Evolutionary conservation across 768 basidiomycete species (phyloP).

Genomic region (Rhizopogon vinicolor): DNA sequence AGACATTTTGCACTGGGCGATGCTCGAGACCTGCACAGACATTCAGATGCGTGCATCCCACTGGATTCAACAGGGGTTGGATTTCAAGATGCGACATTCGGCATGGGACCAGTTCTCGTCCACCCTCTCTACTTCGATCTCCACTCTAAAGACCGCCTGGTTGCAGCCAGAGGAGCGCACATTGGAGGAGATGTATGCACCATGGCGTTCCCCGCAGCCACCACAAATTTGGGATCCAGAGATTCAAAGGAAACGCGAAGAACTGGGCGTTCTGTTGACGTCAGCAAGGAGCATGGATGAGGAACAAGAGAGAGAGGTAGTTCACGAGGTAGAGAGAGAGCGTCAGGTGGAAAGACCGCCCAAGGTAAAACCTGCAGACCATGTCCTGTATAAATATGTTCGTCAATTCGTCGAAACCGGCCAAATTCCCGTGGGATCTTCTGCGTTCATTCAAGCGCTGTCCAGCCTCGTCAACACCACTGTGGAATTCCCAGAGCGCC

Average conservation of each 20-base stretch:
- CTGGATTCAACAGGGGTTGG: constrained; percentile 37
- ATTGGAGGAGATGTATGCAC: constrained; percentile 32
- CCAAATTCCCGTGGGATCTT: constrained; percentile 9
- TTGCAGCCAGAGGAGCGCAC: constrained; percentile 34
- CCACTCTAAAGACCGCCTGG: constrained; percentile 25
- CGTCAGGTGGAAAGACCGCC: constrained; percentile 33
- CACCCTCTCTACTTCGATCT: neutral
- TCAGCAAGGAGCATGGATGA: constrained; percentile 6
- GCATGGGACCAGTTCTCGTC: constrained; percentile 13
- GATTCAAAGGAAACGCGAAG: constrained; percentile 3
- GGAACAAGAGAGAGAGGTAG: constrained; percentile 32
- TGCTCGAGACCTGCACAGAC: constrained; percentile 38
- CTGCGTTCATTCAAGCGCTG: constrained; percentile 16
- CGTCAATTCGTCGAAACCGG: constrained; percentile 24
- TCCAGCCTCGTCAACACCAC: constrained; percentile 5
- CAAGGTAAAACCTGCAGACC: constrained; percentile 14
- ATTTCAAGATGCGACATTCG: constrained; percentile 12
- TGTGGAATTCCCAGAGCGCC: constrained; percentile 12
- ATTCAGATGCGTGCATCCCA: constrained; percentile 35
- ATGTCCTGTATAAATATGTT: constrained; percentile 20
- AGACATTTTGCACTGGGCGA: constrained; percentile 41
- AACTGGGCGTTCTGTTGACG: constrained; percentile 11
- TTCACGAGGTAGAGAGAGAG: constrained; percentile 31
- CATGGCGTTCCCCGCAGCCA: neutral
- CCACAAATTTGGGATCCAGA: neutral